Percentiles rank a stretch among this genome's conserved stretches.
Evolutionary conservation across 495 filamentous ascomycete genomes (phyloP).

Genomic region (Alectoria sarmentosa): DNA sequence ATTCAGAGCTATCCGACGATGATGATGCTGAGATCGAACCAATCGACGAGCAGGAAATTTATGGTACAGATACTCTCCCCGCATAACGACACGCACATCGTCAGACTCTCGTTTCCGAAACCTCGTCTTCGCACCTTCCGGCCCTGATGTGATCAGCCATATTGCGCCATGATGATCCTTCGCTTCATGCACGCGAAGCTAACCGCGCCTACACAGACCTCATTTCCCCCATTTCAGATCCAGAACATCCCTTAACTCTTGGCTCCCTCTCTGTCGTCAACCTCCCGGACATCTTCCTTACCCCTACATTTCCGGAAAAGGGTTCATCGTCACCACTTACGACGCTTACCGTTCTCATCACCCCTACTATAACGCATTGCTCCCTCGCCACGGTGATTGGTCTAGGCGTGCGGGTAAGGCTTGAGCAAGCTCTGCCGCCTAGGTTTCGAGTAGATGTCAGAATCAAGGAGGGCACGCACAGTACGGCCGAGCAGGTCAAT

Average conservation of each 20-base stretch:
- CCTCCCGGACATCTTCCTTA: constrained; percentile 81
- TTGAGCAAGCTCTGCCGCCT: constrained; percentile 88
- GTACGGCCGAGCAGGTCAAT: constrained; percentile 88
- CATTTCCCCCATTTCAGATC: constrained; percentile 88
- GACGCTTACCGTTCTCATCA: constrained; percentile 56
- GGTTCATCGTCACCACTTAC: constrained; percentile 38
- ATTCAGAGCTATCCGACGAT: constrained; percentile 42
- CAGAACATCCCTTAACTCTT: constrained; percentile 89
- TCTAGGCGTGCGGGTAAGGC: constrained; percentile 79
- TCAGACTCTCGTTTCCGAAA: neutral
- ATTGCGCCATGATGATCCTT: neutral
- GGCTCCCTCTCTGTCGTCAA: constrained; percentile 90
- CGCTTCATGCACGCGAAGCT: neutral
- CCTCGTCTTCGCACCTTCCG: neutral
- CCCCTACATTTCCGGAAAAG: constrained; percentile 35
- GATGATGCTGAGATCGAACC: constrained; percentile 64
- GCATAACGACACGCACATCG: too few species aligned
- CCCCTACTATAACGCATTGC: constrained; percentile 97
- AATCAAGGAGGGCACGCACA: constrained; percentile 94
- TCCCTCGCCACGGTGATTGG: constrained; percentile 95
- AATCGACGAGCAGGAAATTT: constrained; percentile 95
- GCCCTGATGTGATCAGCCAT: neutral
- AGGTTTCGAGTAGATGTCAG: constrained; percentile 86
- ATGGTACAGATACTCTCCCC: too few species aligned
- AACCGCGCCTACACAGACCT: constrained; percentile 54